Evolutionary conservation across 768 basidiomycete species (phyloP).

Genomic region (Podaxis pistillaris): DNA sequence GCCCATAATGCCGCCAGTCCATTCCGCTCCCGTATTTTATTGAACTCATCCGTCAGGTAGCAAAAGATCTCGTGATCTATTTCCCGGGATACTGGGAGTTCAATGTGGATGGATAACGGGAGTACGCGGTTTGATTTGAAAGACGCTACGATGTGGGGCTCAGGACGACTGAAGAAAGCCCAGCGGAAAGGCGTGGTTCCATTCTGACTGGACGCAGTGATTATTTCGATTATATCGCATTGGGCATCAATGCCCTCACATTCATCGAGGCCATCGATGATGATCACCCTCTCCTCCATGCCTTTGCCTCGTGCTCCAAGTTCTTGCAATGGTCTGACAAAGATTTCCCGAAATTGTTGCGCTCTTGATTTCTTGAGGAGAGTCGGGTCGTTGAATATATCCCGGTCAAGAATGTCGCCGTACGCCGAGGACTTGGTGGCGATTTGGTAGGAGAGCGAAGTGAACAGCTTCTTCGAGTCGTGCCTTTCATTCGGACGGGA

Average conservation of each 20-base stretch:
- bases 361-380: neutral
- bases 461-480: neutral
- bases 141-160: too few relatives aligned
- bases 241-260: neutral
- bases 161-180: too few relatives aligned
- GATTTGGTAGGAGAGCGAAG: neutral
- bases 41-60: slow-evolving; percentile 9
- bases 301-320: too few relatives aligned
- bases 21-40: neutral
- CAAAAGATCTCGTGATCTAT: neutral
- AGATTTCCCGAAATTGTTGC: neutral
- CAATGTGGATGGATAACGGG: too few relatives aligned
- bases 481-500: neutral
- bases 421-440: neutral
- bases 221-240: neutral
- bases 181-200: neutral
- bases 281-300: too few relatives aligned
- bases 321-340: neutral
- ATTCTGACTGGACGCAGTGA: neutral
- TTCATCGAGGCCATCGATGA: neutral
- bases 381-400: neutral
- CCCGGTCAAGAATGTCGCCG: neutral
- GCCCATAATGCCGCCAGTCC: slow-evolving; percentile 5
- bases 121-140: too few relatives aligned
- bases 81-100: too few relatives aligned